Percentiles rank a stretch among this genome's conserved stretches.
Conservation (phyloP, 352 stramenopile species). For the Saprolegnia parasitica region DNA sequence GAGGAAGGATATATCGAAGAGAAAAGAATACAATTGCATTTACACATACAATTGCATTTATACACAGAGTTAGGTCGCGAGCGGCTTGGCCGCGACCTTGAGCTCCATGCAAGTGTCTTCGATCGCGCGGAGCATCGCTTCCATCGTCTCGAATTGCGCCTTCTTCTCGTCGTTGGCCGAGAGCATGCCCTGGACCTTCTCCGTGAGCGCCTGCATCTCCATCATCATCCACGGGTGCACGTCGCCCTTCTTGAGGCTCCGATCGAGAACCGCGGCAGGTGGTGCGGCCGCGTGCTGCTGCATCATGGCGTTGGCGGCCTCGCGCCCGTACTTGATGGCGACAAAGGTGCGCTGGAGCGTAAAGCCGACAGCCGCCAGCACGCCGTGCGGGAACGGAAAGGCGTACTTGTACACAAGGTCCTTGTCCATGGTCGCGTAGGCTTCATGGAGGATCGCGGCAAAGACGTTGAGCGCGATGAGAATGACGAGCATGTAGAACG, state of each 20-base stretch:
- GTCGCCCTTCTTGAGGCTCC: slow-evolving; percentile 27
- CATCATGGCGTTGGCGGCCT: slow-evolving; percentile 48
- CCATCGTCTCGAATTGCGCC: slow-evolving; percentile 51
- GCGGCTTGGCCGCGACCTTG: slow-evolving; percentile 29
- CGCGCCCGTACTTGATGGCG: slow-evolving; percentile 39
- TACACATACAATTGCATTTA: not conserved
- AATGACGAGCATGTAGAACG: slow-evolving; percentile 65
- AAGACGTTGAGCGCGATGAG: slow-evolving; percentile 73
- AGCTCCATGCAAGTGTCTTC: slow-evolving; percentile 64
- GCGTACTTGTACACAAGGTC: slow-evolving; percentile 41
- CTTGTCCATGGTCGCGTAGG: slow-evolving; percentile 34
- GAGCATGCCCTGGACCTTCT: slow-evolving; percentile 42
- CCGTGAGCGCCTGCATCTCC: slow-evolving; percentile 38
- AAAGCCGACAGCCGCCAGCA: slow-evolving; percentile 34
- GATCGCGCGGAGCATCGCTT: slow-evolving; percentile 52
- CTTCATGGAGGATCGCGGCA: slow-evolving; percentile 67
- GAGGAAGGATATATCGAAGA: not conserved
- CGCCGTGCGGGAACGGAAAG: slow-evolving; percentile 58
- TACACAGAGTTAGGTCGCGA: not conserved
- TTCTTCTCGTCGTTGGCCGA: slow-evolving; percentile 57
- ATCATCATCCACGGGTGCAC: slow-evolving; percentile 35
- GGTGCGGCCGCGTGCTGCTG: slow-evolving; percentile 36
- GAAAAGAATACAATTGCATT: not conserved
- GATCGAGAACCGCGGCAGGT: slow-evolving; percentile 6
- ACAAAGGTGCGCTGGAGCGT: slow-evolving; percentile 31